These are phyloP conservation scores for Gonapodya sp. DNA, from an alignment of 192 early-diverging fungal genomes.

Conservation along the genomic window DNA sequence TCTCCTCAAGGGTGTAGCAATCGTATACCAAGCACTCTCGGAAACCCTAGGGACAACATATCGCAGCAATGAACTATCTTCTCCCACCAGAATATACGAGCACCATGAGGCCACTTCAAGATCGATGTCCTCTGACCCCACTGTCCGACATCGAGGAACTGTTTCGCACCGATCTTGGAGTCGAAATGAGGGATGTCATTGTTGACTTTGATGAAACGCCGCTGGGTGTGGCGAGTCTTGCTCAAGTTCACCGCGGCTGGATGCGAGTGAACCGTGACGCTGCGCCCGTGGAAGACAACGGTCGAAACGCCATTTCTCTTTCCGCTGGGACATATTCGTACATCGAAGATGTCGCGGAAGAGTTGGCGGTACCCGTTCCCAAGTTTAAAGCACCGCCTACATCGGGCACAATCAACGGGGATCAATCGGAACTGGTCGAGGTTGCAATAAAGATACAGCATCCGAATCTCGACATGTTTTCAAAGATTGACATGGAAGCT, in stretches of 20 bases:
- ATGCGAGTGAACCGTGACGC: slow-evolving; percentile 43
- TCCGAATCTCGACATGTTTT: slow-evolving; percentile 64
- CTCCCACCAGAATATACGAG: slow-evolving; percentile 84
- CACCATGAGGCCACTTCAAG: slow-evolving; percentile 73
- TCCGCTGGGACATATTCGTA: not conserved
- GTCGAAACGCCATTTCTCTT: not conserved
- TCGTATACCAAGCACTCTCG: not conserved
- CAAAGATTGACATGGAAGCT: slow-evolving; percentile 69
- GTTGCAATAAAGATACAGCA: slow-evolving; percentile 96
- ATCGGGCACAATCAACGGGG: not conserved
- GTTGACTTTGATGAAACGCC: slow-evolving; percentile 68
- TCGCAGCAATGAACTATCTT: slow-evolving; percentile 71
- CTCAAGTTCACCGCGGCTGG: slow-evolving; percentile 81
- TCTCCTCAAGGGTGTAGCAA: not conserved
- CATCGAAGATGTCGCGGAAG: not conserved
- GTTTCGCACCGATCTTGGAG: slow-evolving; percentile 58
- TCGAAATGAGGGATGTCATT: slow-evolving; percentile 55
- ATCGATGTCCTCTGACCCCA: slow-evolving; percentile 67
- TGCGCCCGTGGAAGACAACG: not conserved
- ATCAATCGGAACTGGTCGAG: slow-evolving; percentile 16
- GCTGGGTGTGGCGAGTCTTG: slow-evolving; percentile 87
- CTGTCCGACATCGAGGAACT: slow-evolving; percentile 59
- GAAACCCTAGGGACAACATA: slow-evolving; percentile 67
- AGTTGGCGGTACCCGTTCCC: not conserved
- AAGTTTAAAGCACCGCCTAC: not conserved